Evolutionary conservation across 441 rosid genomes (phyloP).

Genomic region (Corymbia calophylla): DNA sequence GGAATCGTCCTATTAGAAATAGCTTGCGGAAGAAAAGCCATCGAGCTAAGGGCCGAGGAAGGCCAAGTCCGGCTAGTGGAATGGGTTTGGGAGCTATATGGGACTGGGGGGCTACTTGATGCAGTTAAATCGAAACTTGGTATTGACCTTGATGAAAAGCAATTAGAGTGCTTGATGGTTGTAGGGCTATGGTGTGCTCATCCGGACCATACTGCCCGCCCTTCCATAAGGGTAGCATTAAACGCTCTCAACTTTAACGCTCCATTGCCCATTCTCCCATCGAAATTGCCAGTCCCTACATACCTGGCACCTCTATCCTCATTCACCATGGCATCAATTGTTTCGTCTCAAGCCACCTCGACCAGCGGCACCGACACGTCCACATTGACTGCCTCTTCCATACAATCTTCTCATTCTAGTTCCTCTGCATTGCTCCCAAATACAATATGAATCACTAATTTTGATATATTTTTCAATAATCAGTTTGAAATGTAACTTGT

Average conservation of each 20-base stretch:
- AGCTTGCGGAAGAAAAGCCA: background rate
- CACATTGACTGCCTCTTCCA: background rate
- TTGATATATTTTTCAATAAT: rapidly evolving
- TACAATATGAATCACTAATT: background rate
- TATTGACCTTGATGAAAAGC: background rate
- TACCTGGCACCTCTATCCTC: background rate
- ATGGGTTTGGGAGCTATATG: background rate
- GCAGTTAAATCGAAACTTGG: background rate
- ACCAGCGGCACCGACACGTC: background rate
- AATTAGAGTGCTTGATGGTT: background rate
- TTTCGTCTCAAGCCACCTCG: background rate
- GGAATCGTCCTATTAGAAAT: background rate
- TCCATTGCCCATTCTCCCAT: background rate
- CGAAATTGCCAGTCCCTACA: background rate
- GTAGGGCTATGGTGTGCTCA: background rate
- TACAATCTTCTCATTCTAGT: background rate
- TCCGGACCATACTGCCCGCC: background rate
- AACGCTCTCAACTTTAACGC: background rate
- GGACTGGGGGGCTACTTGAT: background rate
- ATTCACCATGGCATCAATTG: background rate
- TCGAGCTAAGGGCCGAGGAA: background rate
- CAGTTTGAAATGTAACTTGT: background rate
- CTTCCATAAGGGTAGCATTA: background rate
- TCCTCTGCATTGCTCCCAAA: background rate
- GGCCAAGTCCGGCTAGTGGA: background rate